Base-by-base conservation (phyloP, 768 basidiomycete species). In the Punctularia strigosozonata region DNA sequence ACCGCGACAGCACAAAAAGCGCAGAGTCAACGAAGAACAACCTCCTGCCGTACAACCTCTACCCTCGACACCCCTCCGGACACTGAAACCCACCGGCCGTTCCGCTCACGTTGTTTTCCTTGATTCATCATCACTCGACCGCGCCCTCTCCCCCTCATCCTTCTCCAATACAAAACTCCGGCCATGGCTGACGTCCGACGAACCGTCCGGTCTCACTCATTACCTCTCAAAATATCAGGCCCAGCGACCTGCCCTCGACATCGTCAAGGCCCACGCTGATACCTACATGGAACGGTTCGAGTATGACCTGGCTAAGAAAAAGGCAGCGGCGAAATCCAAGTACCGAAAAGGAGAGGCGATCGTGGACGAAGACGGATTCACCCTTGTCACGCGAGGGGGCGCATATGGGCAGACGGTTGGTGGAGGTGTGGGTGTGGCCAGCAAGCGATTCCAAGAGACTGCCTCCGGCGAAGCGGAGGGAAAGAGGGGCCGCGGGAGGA, bases 321-420 rank as follows among this genome's bases (percentile, higher is more conserved):
- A 68, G 53, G n/a, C n/a, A n/a, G n/a, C n/a, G n/a, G 74, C 72
- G 46, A 68, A 71, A 52, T 73, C 75, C 18, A 68, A 74, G 52
- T 86, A 83, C 51, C 69, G 64, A 47, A 86, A 87, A 53, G 86
- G 87, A 17, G 88, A 89, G 50, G 88, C 84, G 5, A 68, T 94
- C 40, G 84, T 94, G 31, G 91, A 97, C 55, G 89, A 85, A 43
- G 91, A 97, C 44, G 91, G 91, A 2, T 97, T 94, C 56, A 94
- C 89, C 8, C 73, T 97, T 10, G 91, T 97, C 25, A 85, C 81
- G n/a, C 71, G 91, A 25, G 87, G 89, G 4, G 91, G 91, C 10
- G 80, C 82, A 17, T 91, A 91, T 49, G 90, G 91, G 4, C 69
- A 87, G 52, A 86, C 86, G 1, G 63, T 90, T 4, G 90, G 90